Evolutionary conservation across 106 monocot genomes (phyloP), one percentile per base, ranked within the genome.

Genomic region (Amphibolis antarctica): DNA sequence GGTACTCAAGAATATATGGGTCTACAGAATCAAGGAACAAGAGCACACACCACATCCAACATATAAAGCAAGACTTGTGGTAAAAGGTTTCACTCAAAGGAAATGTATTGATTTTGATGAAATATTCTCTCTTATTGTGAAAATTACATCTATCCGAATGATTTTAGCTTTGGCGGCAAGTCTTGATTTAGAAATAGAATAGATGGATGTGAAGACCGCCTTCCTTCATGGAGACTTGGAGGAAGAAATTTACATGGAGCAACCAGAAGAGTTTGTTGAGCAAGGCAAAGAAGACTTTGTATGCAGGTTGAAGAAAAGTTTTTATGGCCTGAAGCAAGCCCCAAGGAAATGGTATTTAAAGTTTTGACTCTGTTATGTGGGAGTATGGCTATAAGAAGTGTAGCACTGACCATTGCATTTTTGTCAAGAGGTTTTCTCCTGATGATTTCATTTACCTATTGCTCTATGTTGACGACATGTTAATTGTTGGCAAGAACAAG

Each of bases 281-380:
- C 52, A 55, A 68, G 43, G 68, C 3, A 68, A 68, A 58, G 55
- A 43, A 58, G 1, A 68, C 4, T 56, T 55, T 0, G 53, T 74
- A 4, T 74, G 51, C 15, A 66, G 46, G 15, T 62, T 74, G 50
- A 74, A 53, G 44, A 67, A 67, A 27, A 74, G 21, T 11, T 47
- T 51, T 42, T 62, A 67, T 67, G 50, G 66, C 0, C 19, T 74
- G 2, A 67, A 67, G 28, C 25, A 67, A 50, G 67, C 59, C 18
- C 43, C 60, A 52, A 10, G 44, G 21, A 42, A 74, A 42, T 67
- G 60, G 52, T 74, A 67, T 11, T 60, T 60, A 20, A 71, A 63
- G 44, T 63, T n/a, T 60, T 67, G 45, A 74, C 4, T 74, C 60
- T 10, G 60, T 74, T 28, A 74, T 74, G 61, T 1, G 13, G 46